Conservation (phyloP, 495 filamentous ascomycete genomes). For the Evansstolkia leycettana region DNA sequence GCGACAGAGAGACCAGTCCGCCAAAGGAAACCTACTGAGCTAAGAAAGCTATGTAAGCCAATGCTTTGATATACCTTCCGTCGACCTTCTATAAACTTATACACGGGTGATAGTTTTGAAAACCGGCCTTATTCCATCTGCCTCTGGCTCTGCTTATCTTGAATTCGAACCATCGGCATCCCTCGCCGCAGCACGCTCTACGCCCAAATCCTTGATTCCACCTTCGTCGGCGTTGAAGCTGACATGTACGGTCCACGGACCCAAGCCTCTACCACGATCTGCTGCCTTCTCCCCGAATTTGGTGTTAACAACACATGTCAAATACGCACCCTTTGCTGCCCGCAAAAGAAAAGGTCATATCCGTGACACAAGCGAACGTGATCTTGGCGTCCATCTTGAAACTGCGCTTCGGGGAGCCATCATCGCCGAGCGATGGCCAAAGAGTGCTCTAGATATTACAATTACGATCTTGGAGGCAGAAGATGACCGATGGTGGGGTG, state of each 20-base stretch:
- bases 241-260: conserved; percentile 84
- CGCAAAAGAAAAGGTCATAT: conserved; percentile 73
- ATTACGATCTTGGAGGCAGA: conserved; percentile 90
- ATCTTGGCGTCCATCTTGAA: conserved; percentile 83
- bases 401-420: conserved; percentile 80
- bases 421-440: conserved; percentile 89
- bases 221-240: conserved; percentile 65
- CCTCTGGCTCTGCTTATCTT: conserved; percentile 86
- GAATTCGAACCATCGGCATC: conserved; percentile 59
- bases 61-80: no score
- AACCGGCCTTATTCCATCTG: conserved; percentile 85
- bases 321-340: conserved; percentile 90
- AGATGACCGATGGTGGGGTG: conserved; percentile 52
- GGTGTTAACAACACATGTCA: conserved; percentile 81
- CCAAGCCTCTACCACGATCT: conserved; percentile 77
- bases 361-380: conserved; percentile 73
- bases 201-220: conserved; percentile 32
- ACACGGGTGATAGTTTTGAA: conserved; percentile 52
- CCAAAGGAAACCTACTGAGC: conserved; percentile 46
- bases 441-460: conserved; percentile 86
- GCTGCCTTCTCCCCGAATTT: conserved; percentile 83
- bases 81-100: not conserved
- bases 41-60: conserved; percentile 73
- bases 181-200: conserved; percentile 33
- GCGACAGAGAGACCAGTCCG: conserved; percentile 32